Conservation (phyloP, 2,329 filamentous ascomycete genomes). For the Cercospora sp. region DNA sequence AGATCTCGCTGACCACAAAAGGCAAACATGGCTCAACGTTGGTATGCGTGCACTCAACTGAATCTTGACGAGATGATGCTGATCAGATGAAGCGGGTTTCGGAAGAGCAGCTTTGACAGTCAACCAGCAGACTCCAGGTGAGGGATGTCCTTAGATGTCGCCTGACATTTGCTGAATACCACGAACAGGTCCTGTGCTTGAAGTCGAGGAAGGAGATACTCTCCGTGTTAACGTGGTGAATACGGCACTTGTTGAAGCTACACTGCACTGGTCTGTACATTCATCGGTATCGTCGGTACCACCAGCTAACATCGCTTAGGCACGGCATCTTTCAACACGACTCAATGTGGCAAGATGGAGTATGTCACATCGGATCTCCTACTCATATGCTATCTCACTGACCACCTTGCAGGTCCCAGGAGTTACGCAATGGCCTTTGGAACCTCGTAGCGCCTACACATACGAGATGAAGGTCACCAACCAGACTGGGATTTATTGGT, state of each 20-base stretch:
- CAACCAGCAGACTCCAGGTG: conserved; percentile 47
- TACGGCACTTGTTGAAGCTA: conserved; percentile 32
- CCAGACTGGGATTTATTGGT: conserved; percentile 24
- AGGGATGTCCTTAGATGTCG: background rate
- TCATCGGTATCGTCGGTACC: background rate
- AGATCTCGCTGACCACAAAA: background rate
- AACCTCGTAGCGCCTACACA: conserved; percentile 21
- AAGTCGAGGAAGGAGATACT: conserved; percentile 49
- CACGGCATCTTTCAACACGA: conserved; percentile 9
- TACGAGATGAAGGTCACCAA: conserved; percentile 26
- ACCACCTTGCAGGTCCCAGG: conserved; percentile 19
- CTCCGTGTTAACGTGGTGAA: conserved; percentile 47
- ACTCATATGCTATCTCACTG: background rate
- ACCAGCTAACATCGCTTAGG: background rate
- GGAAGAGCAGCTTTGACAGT: conserved; percentile 26
- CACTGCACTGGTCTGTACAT: conserved; percentile 19
- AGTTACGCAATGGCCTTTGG: conserved; percentile 26
- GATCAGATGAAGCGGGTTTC: conserved; percentile 17
- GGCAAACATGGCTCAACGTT: conserved; percentile 15
- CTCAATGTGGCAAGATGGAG: conserved; percentile 10
- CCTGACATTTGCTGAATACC: no score
- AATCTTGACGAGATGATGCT: background rate
- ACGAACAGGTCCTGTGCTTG: conserved; percentile 41
- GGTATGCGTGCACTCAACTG: background rate
- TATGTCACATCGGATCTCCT: background rate